Percentiles rank a stretch among this genome's conserved stretches.
These are phyloP conservation scores for Blepharisma japonicum DNA, from an alignment of 73 alveolate genomes.

Conservation along the genomic window DNA sequence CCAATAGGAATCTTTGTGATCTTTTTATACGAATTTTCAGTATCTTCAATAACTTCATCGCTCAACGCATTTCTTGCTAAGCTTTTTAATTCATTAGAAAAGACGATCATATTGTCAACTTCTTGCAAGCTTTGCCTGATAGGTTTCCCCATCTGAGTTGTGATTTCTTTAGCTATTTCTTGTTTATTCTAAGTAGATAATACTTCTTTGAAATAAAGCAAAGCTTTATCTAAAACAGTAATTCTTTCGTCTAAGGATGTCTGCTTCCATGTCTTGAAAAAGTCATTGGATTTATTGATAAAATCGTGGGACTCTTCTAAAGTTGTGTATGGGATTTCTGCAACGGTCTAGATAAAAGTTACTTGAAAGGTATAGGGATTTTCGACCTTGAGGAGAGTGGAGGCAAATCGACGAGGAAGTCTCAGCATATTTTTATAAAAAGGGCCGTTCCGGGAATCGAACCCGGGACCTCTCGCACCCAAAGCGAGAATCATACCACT, in stretches of 20 bases:
- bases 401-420: not conserved
- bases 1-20: conserved; percentile 42
- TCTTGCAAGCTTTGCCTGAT: conserved; percentile 34
- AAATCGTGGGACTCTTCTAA: conserved; percentile 17
- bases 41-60: not conserved
- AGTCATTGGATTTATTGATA: conserved; percentile 12
- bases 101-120: conserved; percentile 25
- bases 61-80: conserved; percentile 29
- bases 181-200: conserved; percentile 30
- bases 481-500: conserved; percentile 83
- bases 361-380: conserved; percentile 42
- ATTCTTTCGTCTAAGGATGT: conserved; percentile 25
- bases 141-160: conserved; percentile 46
- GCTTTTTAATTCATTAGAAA: conserved; percentile 8
- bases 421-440: conserved; percentile 14
- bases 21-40: conserved; percentile 19
- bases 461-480: conserved; percentile 92
- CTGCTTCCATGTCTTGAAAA: not conserved
- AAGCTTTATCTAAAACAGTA: conserved; percentile 7
- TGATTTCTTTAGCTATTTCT: conserved; percentile 37
- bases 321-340: conserved; percentile 36
- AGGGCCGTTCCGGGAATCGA: conserved; percentile 80
- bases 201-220: conserved; percentile 33
- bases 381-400: conserved; percentile 31
- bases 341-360: conserved; percentile 22